These are phyloP conservation scores for Xylariaceae sp. DNA, from an alignment of 2,329 filamentous ascomycete genomes.

Conservation along the genomic window DNA sequence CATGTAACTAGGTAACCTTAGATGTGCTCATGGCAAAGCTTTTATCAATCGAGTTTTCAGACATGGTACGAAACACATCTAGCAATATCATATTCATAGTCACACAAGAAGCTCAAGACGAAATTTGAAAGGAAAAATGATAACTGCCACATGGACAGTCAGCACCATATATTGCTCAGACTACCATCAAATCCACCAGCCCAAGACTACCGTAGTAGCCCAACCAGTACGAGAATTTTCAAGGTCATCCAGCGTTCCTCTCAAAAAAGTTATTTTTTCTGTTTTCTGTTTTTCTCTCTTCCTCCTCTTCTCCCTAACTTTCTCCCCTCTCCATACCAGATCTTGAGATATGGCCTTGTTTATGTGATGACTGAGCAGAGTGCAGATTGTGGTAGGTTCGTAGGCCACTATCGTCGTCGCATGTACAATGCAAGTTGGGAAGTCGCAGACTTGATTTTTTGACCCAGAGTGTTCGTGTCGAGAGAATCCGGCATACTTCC, in stretches of 20 bases:
- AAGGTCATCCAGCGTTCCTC: slow-evolving; percentile 27
- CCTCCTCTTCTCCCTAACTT: slow-evolving; percentile 4
- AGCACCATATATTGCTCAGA: slow-evolving; percentile 28
- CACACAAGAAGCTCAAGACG: not conserved
- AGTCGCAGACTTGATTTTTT: not conserved
- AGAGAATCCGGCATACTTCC: too few relatives aligned
- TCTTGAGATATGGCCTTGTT: not conserved
- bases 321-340: not conserved
- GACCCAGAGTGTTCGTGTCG: not conserved
- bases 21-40: not conserved
- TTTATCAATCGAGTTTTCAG: not conserved
- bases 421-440: not conserved
- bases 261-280: slow-evolving; percentile 24
- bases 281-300: slow-evolving; percentile 17
- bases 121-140: slow-evolving; percentile 23
- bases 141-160: slow-evolving; percentile 5
- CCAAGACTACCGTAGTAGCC: slow-evolving; percentile 10
- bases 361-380: not conserved
- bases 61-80: not conserved
- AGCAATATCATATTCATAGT: not conserved
- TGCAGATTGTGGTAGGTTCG: not conserved
- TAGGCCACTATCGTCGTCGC: not conserved
- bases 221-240: slow-evolving; percentile 25
- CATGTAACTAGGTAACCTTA: not conserved
- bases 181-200: slow-evolving; percentile 29